Conservation (phyloP, 768 basidiomycete species). For the Myochromella boudieri region DNA sequence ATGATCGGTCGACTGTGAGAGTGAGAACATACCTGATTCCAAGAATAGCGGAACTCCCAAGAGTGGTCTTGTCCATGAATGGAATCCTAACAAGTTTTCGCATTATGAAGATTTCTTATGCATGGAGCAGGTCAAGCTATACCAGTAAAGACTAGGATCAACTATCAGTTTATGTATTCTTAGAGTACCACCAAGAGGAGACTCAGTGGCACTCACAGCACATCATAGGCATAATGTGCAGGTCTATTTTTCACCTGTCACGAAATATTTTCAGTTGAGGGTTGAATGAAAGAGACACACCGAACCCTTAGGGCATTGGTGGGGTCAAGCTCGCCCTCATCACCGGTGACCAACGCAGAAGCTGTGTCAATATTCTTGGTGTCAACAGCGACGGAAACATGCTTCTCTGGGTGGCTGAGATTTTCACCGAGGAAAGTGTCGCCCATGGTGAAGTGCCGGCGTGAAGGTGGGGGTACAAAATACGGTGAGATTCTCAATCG, state of each 20-base stretch:
- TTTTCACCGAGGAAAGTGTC: constrained; percentile 16
- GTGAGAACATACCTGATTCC: constrained; percentile 52
- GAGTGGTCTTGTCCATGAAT: constrained; percentile 77
- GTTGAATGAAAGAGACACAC: constrained; percentile 26
- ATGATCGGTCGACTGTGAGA: background rate
- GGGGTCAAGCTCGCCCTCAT: constrained; percentile 45
- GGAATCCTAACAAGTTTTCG: constrained; percentile 64
- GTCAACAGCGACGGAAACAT: constrained; percentile 37
- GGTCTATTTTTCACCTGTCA: constrained; percentile 59
- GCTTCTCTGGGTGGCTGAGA: constrained; percentile 26
- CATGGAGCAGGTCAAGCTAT: background rate
- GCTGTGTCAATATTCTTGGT: constrained; percentile 59
- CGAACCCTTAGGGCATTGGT: constrained; percentile 51
- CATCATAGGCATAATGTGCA: constrained; percentile 69
- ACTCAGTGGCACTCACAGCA: constrained; percentile 48
- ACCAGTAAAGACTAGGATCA: constrained; percentile 55
- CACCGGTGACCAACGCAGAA: constrained; percentile 52
- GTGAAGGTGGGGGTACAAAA: background rate
- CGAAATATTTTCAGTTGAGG: background rate
- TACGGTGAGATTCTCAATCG: background rate
- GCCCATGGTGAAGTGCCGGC: background rate
- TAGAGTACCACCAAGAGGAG: background rate
- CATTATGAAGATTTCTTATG: background rate
- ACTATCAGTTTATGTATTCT: background rate
- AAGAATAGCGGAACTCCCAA: constrained; percentile 66